Evolutionary conservation across 1,284 basidiomycete genomes (phyloP).

Genomic region (Cutaneotrichosporon cyanovorans): DNA sequence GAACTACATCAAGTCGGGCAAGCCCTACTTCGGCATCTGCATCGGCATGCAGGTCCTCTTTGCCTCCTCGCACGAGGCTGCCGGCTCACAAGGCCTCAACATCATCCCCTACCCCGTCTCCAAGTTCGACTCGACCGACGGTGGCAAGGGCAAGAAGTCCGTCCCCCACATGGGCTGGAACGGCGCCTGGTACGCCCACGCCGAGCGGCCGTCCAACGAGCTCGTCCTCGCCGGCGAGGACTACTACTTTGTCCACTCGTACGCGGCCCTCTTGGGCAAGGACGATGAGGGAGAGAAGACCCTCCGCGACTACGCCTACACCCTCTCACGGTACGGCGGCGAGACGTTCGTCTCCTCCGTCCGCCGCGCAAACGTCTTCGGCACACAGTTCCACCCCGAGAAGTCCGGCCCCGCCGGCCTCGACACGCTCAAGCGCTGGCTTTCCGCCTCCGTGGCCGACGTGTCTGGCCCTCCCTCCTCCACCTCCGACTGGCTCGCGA

Average conservation of each 20-base stretch:
- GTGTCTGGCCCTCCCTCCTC: conserved; percentile 21
- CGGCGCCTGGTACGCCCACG: conserved; percentile 48
- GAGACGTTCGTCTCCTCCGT: conserved; percentile 88
- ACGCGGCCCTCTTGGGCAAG: conserved; percentile 55
- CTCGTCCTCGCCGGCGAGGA: conserved; percentile 49
- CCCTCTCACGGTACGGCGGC: conserved; percentile 84
- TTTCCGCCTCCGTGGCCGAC: conserved; percentile 50
- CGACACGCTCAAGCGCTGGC: conserved; percentile 72
- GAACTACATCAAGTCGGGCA: conserved; percentile 77
- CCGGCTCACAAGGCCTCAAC: conserved; percentile 43
- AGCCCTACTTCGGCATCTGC: conserved; percentile 96
- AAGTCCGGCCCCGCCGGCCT: conserved; percentile 93
- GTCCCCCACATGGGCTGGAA: conserved; percentile 99
- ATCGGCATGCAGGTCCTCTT: conserved; percentile 97
- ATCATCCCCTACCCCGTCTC: conserved; percentile 46
- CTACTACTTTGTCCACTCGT: conserved; percentile 99
- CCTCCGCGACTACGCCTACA: conserved; percentile 63
- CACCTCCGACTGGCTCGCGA: neutral
- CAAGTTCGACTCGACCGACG: conserved; percentile 38
- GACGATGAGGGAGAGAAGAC: conserved; percentile 46
- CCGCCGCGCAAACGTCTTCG: conserved; percentile 80
- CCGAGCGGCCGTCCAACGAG: conserved; percentile 34
- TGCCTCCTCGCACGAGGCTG: conserved; percentile 66
- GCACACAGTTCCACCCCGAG: conserved; percentile 96
- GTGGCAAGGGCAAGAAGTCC: conserved; percentile 54